These are phyloP conservation scores for Amaranthus cruentus DNA, from an alignment of 148 eudicot genomes.

Conservation along the genomic window DNA sequence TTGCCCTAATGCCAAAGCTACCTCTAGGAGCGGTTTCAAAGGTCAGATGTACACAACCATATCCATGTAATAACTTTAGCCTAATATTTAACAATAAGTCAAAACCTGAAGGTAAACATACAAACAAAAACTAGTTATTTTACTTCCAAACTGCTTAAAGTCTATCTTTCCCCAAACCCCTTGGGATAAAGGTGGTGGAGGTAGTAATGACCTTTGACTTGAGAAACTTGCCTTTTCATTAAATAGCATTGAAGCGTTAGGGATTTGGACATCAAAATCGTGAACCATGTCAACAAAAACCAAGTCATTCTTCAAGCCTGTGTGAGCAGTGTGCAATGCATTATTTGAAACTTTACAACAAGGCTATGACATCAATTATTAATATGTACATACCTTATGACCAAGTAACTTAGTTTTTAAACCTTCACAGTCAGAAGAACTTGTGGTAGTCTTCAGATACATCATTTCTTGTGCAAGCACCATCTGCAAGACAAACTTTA, in stretches of 20 bases:
- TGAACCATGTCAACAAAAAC: slow-evolving; percentile 33
- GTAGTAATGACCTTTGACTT: not conserved
- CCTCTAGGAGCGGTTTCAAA: too few species aligned
- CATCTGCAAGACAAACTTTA: slow-evolving; percentile 40
- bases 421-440: slow-evolving; percentile 65
- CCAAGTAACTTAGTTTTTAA: slow-evolving; percentile 48
- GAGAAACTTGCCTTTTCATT: slow-evolving; percentile 29
- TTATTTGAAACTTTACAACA: slow-evolving; percentile 1
- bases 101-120: too few species aligned
- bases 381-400: slow-evolving; percentile 42
- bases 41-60: too few species aligned
- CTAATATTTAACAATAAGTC: too few species aligned
- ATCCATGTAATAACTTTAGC: too few species aligned
- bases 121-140: not conserved
- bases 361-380: not conserved
- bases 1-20: too few species aligned
- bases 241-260: slow-evolving; percentile 20
- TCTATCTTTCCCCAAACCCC: not conserved
- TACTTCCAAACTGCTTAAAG: too few species aligned
- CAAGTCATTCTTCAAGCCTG: slow-evolving; percentile 44
- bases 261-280: slow-evolving; percentile 25
- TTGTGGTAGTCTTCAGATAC: slow-evolving; percentile 42
- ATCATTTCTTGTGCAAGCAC: slow-evolving; percentile 57
- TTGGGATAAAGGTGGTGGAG: not conserved
- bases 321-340: slow-evolving; percentile 1